Evolutionary conservation across 306 rosid species (phyloP).

Genomic region (Sicyos baderoa): DNA sequence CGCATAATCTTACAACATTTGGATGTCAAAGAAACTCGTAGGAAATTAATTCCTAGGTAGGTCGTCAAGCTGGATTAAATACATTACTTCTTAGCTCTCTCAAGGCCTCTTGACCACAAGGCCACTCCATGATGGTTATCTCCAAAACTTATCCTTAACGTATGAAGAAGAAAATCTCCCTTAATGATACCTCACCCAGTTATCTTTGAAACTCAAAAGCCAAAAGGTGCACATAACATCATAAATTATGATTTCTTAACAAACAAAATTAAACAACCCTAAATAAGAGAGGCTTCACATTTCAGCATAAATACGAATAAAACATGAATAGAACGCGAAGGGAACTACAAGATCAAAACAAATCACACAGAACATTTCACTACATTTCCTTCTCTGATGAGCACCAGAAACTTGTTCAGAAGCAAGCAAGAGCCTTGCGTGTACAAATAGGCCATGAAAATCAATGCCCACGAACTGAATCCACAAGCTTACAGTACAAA

Average conservation of each 20-base stretch:
- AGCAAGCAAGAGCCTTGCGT: background rate
- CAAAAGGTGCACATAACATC: background rate
- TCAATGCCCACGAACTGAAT: background rate
- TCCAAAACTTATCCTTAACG: background rate
- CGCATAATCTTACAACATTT: too few species aligned
- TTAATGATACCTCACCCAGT: background rate
- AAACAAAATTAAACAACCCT: too few species aligned
- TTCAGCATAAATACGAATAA: background rate
- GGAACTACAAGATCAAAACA: background rate
- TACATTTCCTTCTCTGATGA: background rate
- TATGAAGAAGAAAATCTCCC: background rate
- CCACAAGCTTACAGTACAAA: background rate
- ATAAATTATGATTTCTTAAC: too few species aligned
- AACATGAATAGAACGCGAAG: background rate
- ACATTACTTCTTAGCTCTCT: too few species aligned
- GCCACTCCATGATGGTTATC: too few species aligned
- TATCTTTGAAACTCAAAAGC: background rate
- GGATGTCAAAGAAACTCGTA: too few species aligned
- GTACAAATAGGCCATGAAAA: background rate
- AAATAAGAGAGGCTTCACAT: background rate
- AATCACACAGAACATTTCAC: background rate
- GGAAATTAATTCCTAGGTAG: too few species aligned
- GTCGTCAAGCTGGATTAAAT: too few species aligned
- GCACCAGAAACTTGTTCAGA: background rate
- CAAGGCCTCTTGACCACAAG: too few species aligned